Evolutionary conservation across 1,139 yeast genomes (phyloP).

Genomic region (Kodamaea ohmeri): DNA sequence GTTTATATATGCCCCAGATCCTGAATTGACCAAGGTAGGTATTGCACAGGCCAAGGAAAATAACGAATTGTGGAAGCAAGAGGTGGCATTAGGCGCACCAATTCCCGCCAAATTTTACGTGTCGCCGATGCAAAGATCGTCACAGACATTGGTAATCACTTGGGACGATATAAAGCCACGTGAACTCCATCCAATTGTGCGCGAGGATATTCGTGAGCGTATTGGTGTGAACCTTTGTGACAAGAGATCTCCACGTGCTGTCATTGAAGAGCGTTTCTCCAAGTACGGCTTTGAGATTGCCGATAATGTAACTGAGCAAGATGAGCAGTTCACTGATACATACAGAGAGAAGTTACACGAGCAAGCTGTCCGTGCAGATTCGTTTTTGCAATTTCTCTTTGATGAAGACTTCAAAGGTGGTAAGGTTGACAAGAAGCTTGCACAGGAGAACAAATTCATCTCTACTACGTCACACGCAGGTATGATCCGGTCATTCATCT

Average conservation of each 20-base stretch:
- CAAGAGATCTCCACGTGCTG: slow-evolving; percentile 26
- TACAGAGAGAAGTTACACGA: slow-evolving; percentile 21
- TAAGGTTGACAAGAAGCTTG: slow-evolving; percentile 16
- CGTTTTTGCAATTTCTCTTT: slow-evolving; percentile 22
- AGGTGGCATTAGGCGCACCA: slow-evolving; percentile 20
- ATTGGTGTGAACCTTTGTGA: slow-evolving; percentile 25
- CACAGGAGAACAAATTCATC: slow-evolving; percentile 17
- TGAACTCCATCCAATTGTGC: slow-evolving; percentile 15
- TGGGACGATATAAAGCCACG: slow-evolving; percentile 23
- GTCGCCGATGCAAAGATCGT: slow-evolving; percentile 25
- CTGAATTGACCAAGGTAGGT: slow-evolving; percentile 42
- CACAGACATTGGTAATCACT: slow-evolving; percentile 21
- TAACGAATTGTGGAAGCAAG: slow-evolving; percentile 20
- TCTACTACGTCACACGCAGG: slow-evolving; percentile 30
- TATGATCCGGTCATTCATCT: slow-evolving; percentile 22
- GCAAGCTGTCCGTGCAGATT: slow-evolving; percentile 21
- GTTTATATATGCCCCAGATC: slow-evolving; percentile 48
- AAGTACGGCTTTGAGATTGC: slow-evolving; percentile 31
- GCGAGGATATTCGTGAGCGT: slow-evolving; percentile 17
- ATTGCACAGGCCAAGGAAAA: slow-evolving; percentile 33
- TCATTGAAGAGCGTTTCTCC: slow-evolving; percentile 35
- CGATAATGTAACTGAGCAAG: slow-evolving; percentile 21
- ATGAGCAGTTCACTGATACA: slow-evolving; percentile 16
- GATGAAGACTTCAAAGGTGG: slow-evolving; percentile 20
- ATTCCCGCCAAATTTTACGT: slow-evolving; percentile 24